These are phyloP conservation scores for Boletus vinaceobasis DNA, from an alignment of 768 basidiomycete genomes.

Conservation along the genomic window DNA sequence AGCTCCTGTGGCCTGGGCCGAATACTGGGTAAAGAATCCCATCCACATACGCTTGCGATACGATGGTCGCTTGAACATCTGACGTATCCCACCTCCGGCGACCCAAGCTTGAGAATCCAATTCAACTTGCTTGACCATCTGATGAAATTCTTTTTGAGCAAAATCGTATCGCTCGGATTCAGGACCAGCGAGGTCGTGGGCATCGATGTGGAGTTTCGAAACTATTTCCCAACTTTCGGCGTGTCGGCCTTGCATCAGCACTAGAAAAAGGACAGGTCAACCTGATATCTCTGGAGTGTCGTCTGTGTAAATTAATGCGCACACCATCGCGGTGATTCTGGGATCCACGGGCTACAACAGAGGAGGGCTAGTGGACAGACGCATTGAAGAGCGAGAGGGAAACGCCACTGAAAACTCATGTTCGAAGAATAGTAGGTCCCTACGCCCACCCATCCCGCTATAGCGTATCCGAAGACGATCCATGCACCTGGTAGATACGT, in stretches of 20 bases:
- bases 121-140: background rate
- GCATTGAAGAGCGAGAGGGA: background rate
- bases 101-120: background rate
- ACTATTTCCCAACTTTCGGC: background rate
- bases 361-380: background rate
- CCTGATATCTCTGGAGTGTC: background rate
- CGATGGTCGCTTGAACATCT: background rate
- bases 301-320: background rate
- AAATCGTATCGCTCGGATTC: background rate
- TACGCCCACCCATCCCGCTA: background rate
- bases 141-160: background rate
- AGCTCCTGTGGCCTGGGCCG: background rate
- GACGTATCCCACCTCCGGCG: background rate
- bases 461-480: background rate
- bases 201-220: background rate
- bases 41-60: slow-evolving; percentile 7
- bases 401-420: background rate
- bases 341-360: background rate
- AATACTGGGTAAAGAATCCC: background rate
- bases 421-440: background rate
- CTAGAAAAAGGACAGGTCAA: background rate
- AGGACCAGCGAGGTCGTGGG: background rate
- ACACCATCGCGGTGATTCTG: background rate
- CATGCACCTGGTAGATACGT: background rate
- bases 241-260: background rate